A percentile compares a stretch with the other conserved stretches of the same genome.
Conservation (phyloP, 306 rosid species). For the Trichosanthes cucumerina region DNA sequence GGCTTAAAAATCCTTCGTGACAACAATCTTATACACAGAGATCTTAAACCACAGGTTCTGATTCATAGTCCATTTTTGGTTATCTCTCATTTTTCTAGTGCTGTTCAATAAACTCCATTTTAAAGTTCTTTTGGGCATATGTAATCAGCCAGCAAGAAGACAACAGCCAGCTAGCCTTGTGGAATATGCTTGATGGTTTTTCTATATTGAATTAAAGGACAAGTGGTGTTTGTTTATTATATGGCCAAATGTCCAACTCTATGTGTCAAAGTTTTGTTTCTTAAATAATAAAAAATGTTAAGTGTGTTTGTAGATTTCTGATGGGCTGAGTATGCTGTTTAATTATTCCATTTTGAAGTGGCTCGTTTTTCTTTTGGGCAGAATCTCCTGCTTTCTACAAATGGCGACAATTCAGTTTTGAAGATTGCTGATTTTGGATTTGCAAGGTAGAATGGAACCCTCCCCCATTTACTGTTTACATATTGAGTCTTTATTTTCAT, state of each 20-base stretch:
- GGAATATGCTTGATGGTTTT: neutral
- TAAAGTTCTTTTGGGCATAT: neutral
- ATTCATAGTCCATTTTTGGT: neutral
- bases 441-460: constrained; percentile 52
- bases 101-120: neutral
- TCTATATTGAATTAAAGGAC: neutral
- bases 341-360: constrained; percentile 28
- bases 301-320: constrained; percentile 14
- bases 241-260: neutral
- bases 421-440: constrained; percentile 99
- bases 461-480: neutral
- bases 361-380: constrained; percentile 39
- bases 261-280: neutral
- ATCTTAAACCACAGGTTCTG: constrained; percentile 91
- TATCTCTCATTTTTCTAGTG: neutral
- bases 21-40: constrained; percentile 87
- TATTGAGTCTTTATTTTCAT: neutral
- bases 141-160: neutral
- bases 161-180: neutral
- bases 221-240: neutral
- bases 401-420: constrained; percentile 56
- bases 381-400: constrained; percentile 89
- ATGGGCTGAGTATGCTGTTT: constrained; percentile 30
- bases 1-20: constrained; percentile 91
- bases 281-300: neutral